Evolutionary conservation across 2,329 filamentous ascomycete genomes (phyloP), one percentile per base, ranked within the genome.

Genomic region (Teratosphaeria pseudoeucalypti): DNA sequence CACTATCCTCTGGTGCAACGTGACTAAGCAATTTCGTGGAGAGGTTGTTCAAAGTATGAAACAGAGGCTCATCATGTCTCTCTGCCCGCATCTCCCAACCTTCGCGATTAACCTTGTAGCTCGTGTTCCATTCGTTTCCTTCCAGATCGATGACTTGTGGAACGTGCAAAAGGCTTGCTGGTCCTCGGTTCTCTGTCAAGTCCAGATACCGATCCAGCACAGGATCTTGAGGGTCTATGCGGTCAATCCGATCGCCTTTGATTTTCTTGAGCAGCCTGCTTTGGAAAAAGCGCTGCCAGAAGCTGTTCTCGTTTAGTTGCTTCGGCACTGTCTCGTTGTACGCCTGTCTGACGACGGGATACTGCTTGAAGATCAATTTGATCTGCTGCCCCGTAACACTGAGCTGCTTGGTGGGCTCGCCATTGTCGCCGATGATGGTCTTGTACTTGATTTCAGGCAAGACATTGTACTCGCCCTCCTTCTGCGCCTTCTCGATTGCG

Each of bases 211-310:
- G 87, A 74, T 97, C 94, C 62, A 97, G 86, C 9, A 94, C 79
- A 19, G 84, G 80, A 73, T 97, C 91, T 9, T 83, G 82, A 16
- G 85, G 79, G 72, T 96, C 92, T 3, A 81, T 82, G 9, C 92
- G 90, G 0, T 84, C 84, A 53, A 95, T 85, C 57, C 90, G 88
- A 74, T 97, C 91, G 43, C 95, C 94, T 60, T 92, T 89, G 59
- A 99, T 78, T 70, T 91, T 92, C 75, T 96, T 96, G 65, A 91
- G 90, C 9, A 99, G 78, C 59, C 89, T 84, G 73, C 90, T 96
- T 62, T 92, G 84, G 72, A 99, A 97, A 75, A 99, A 99, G 14
- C 90, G 83, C 6, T 88, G 88, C 92, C 92, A 99, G 71, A 99
- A 99, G 56, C 90, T 85, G 59, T 81, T 80, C 68, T 95, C 89